Percentiles rank a stretch among this genome's conserved stretches.
Evolutionary conservation across 805 yeast species (phyloP).

Genomic region (Saturnispora saitoi): DNA sequence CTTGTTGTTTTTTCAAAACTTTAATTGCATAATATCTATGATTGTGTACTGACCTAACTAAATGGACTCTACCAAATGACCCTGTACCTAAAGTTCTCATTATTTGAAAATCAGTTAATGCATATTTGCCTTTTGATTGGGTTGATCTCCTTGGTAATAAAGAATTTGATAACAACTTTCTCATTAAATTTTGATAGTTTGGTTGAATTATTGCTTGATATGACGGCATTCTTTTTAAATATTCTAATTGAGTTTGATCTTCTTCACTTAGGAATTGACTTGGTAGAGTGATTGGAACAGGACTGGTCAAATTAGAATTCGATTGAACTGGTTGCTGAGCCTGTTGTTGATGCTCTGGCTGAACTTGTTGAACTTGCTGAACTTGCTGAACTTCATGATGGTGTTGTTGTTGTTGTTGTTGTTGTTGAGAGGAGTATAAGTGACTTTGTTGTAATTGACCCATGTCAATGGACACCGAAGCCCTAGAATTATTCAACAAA

Average conservation of each 20-base stretch:
- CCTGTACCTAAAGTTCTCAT: slow-evolving; percentile 54
- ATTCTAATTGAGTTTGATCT: slow-evolving; percentile 25
- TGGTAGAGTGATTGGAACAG: background rate
- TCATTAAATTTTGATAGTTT: slow-evolving; percentile 22
- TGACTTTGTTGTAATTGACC: slow-evolving; percentile 10
- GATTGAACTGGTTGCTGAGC: slow-evolving; percentile 1
- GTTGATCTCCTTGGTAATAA: slow-evolving; percentile 30
- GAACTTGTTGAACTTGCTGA: slow-evolving; percentile 6
- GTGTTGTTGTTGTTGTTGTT: background rate
- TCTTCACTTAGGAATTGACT: slow-evolving; percentile 16
- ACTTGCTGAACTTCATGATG: no score
- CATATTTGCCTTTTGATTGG: slow-evolving; percentile 48
- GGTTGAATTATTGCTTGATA: slow-evolving; percentile 31
- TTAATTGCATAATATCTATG: slow-evolving; percentile 55
- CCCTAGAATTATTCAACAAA: slow-evolving; percentile 10
- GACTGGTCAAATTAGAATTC: background rate
- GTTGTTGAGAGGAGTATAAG: slow-evolving; percentile 2
- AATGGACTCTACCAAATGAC: slow-evolving; percentile 52
- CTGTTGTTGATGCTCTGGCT: slow-evolving; percentile 8
- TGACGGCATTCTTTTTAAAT: slow-evolving; percentile 28
- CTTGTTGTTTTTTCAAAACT: slow-evolving; percentile 47
- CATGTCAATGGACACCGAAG: slow-evolving; percentile 9
- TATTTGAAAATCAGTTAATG: slow-evolving; percentile 47
- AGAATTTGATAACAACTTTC: slow-evolving; percentile 21
- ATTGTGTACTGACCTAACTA: slow-evolving; percentile 49